Evolutionary conservation across 2,329 filamentous ascomycete species (phyloP), one percentile per base, ranked within the genome.

Genomic region (Davidsoniella eucalypti): DNA sequence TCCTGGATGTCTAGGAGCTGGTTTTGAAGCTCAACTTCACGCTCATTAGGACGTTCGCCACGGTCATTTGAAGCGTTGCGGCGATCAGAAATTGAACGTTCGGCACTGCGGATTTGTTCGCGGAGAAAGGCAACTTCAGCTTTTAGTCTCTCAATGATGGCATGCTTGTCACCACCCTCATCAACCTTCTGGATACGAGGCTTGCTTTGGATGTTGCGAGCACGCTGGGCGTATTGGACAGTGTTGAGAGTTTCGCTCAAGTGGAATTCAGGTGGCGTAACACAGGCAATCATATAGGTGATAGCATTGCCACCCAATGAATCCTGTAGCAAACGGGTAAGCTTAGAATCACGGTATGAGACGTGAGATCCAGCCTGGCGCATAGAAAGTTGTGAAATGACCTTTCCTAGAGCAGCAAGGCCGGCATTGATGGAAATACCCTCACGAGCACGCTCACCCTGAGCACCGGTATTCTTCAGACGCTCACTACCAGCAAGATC

Each of bases 231-330:
- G 65, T 98, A 98, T 63, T 95, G 85, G 18, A 98, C 86, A 0
- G 92, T 98, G 63, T 98, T 98, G 52, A 98, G 70, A 0, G 93
- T 96, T 67, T 98, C 92, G 67, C 88, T 96, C 42, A 98, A 71
- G 63, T 98, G 92, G 61, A 98, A 98, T 62, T 95, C 88, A 12
- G 90, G 87, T 0, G 88, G 90, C 1, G 90, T 98, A 26, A 98
- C 88, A 66, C 92, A 98, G 7, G 92, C 92, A 67, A 98, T 92
- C 92, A 98, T 96, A 67, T 96, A 98, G 0, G 92, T 98, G 61
- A 95, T 94, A 36, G 92, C 92, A 62, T 94, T 96, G 4, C 92
- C 92, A 52, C 92, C 92, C 4, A 98, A 73, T 0, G 92, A 98
- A 65, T 98, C 92, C 69, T 98, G 92, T 16, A 98, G 76, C 21